Evolutionary conservation across 225 moss, liverwort and hornwort genomes (phyloP).

Genomic region (Bryoerythrophyllum caledonicum): DNA sequence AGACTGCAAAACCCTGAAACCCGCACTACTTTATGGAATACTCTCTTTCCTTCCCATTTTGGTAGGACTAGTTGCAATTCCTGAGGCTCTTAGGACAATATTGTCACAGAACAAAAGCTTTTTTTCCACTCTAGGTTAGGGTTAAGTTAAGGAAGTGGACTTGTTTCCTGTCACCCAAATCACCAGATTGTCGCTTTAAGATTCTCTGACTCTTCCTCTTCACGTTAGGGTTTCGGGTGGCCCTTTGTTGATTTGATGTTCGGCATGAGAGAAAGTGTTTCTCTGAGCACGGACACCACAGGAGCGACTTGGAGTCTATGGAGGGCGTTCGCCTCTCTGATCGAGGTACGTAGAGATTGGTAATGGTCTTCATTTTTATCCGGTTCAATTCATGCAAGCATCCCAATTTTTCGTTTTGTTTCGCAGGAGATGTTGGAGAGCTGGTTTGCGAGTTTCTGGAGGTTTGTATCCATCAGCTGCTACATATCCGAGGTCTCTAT

Average conservation of each 20-base stretch:
- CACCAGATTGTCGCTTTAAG: neutral
- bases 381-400: neutral
- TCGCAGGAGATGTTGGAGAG: constrained; percentile 69
- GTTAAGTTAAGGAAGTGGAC: neutral
- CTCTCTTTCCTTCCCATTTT: neutral
- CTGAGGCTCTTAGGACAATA: neutral
- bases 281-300: constrained; percentile 6
- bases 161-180: neutral
- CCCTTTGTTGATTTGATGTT: neutral
- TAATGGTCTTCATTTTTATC: neutral
- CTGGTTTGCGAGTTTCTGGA: constrained; percentile 93
- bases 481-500: constrained; percentile 74
- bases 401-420: neutral
- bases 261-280: constrained; percentile 15
- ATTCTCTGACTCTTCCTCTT: constrained; percentile 13
- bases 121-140: constrained; percentile 8
- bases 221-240: constrained; percentile 18
- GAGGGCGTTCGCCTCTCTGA: constrained; percentile 40
- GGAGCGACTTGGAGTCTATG: constrained; percentile 26
- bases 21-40: neutral
- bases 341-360: constrained; percentile 24
- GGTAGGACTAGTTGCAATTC: neutral
- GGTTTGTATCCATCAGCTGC: constrained; percentile 76
- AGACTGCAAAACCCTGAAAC: constrained; percentile 9
- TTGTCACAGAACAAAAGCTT: neutral